Evolutionary conservation across 2,329 filamentous ascomycete genomes (phyloP), one percentile per base, ranked within the genome.

Genomic region (Lachnellula hyalina): DNA sequence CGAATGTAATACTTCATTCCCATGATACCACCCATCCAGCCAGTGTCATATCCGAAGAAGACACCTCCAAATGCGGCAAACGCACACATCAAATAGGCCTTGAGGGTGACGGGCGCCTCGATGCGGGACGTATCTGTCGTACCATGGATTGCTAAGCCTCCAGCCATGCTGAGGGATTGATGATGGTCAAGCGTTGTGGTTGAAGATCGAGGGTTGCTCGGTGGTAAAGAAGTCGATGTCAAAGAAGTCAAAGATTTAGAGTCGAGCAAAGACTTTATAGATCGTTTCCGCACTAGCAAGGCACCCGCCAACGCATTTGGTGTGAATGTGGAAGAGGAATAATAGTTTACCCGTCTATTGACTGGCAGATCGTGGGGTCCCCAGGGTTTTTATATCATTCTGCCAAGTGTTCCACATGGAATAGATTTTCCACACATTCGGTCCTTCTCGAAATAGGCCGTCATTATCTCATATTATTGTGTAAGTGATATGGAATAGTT

Each of bases 41-140:
- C 87, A 44, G 86, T 88, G 66, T 90, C 87, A 72, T 88, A 91
- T 49, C 87, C 87, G 72, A 70, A 70, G 62, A 68, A 63, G 55
- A 67, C 64, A 71, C 82, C 85, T 66, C 85, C 85, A 58, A 87
- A 86, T 38, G 84, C 83, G 57, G 85, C 85, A 61, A 87, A 88
- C 61, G 82, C 84, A 71, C 84, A 87, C 67, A 87, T 80, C 49
- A 86, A 58, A 70, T 88, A 87, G 53, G 84, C 84, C 75, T 85
- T 84, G 72, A 81, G 73, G 61, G 84, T 87, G 64, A 87, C 79
- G 63, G 85, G 84, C 12, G 85, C 84, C 76, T 88, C 85, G 67
- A 87, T 79, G 59, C 78, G 76, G 62, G 75, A 74, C n/a, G 90
- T 88, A 75, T 90, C 86, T 73, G 89, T 19, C 34, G 65, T 62